Conservation (phyloP, 2,329 filamentous ascomycete species). For the Fusarium poae region DNA sequence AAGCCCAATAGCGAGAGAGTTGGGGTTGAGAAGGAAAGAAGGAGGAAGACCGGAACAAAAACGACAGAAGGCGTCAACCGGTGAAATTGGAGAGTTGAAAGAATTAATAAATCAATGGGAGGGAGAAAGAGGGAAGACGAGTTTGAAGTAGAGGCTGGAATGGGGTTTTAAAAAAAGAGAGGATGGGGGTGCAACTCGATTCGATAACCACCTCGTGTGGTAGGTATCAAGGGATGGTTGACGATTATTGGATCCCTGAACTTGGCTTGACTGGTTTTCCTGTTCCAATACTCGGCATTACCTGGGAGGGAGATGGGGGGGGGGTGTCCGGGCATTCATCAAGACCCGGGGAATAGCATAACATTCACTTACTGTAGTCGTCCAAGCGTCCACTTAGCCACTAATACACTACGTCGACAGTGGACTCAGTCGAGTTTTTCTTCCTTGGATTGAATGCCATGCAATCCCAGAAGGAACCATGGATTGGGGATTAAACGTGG, state of each 20-base stretch:
- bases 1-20: constrained; percentile 56
- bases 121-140: constrained; percentile 42
- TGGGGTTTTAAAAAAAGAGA: constrained; percentile 44
- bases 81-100: constrained; percentile 39
- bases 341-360: background rate
- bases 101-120: constrained; percentile 30
- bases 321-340: constrained; percentile 11
- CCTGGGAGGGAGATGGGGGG: constrained; percentile 3
- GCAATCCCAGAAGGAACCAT: constrained; percentile 33
- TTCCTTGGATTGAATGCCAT: constrained; percentile 32
- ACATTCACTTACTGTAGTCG: background rate
- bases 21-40: constrained; percentile 49
- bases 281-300: constrained; percentile 19
- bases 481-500: constrained; percentile 45
- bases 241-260: constrained; percentile 28
- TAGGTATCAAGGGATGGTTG: constrained; percentile 33
- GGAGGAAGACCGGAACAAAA: constrained; percentile 33
- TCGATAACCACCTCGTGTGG: constrained; percentile 13
- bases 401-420: constrained; percentile 9
- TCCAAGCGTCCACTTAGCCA: background rate
- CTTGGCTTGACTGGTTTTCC: constrained; percentile 6
- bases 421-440: constrained; percentile 14
- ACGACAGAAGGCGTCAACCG: constrained; percentile 35
- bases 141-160: constrained; percentile 41
- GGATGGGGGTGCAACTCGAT: constrained; percentile 12